Percentiles rank a stretch among this genome's conserved stretches.
Conservation (phyloP, 495 filamentous ascomycete genomes). For the Apiosordaria backusii region DNA sequence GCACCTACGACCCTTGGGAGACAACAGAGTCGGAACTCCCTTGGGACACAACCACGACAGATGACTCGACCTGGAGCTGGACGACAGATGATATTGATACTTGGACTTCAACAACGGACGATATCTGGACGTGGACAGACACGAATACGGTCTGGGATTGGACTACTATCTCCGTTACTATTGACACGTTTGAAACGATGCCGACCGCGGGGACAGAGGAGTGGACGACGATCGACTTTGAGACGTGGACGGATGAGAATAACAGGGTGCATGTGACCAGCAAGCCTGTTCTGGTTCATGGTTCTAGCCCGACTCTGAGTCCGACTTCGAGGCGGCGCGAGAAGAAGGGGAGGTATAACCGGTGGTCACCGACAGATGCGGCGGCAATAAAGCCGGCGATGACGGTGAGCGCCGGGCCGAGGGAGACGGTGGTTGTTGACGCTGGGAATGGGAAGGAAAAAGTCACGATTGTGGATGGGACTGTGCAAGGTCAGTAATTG, state of each 20-base stretch:
- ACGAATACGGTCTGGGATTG: background rate
- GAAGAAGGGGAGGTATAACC: background rate
- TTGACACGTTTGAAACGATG: background rate
- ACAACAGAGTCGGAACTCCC: background rate
- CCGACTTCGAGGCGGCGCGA: background rate
- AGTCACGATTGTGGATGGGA: background rate
- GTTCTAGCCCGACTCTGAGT: background rate
- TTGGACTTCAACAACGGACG: background rate
- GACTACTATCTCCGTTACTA: background rate
- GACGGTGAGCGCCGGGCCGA: background rate
- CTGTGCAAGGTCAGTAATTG: background rate
- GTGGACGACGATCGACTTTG: background rate
- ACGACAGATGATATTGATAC: constrained; percentile 2
- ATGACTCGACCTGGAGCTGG: too few species aligned
- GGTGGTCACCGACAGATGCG: background rate
- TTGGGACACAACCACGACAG: background rate
- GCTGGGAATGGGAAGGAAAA: background rate
- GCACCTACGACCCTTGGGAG: background rate
- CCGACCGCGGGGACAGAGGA: background rate
- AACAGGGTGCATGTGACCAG: background rate
- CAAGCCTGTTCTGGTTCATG: background rate
- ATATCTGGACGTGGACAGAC: background rate
- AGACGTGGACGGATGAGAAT: background rate
- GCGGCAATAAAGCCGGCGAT: background rate
- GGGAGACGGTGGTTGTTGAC: background rate